These are phyloP conservation scores for Halophytophthora batemanensis DNA, from an alignment of 352 stramenopile genomes.

Conservation along the genomic window DNA sequence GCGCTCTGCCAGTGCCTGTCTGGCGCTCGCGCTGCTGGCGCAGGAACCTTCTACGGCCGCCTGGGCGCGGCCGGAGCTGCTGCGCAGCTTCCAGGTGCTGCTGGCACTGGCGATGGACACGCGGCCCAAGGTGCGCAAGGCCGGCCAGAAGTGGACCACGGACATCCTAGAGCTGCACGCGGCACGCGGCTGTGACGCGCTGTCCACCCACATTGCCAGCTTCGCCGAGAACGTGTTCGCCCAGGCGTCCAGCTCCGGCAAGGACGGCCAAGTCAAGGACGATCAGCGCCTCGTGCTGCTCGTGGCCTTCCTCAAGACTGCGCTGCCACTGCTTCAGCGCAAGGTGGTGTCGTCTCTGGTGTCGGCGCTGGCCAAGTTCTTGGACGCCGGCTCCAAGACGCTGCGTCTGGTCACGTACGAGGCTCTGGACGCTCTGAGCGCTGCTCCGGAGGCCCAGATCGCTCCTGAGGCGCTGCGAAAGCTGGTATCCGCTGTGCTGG, in stretches of 20 bases:
- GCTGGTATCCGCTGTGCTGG: slow-evolving; percentile 59
- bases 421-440: slow-evolving; percentile 55
- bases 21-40: slow-evolving; percentile 60
- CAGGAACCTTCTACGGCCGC: slow-evolving; percentile 62
- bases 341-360: slow-evolving; percentile 81
- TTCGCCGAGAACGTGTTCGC: slow-evolving; percentile 84
- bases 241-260: slow-evolving; percentile 29
- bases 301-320: slow-evolving; percentile 77
- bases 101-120: slow-evolving; percentile 74
- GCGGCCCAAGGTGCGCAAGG: slow-evolving; percentile 84
- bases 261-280: slow-evolving; percentile 44
- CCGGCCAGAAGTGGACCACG: slow-evolving; percentile 65
- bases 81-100: slow-evolving; percentile 78
- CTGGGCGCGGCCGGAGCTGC: slow-evolving; percentile 65
- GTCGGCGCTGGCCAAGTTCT: slow-evolving; percentile 65
- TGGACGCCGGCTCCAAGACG: slow-evolving; percentile 73
- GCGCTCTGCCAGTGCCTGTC: slow-evolving; percentile 58
- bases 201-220: slow-evolving; percentile 86
- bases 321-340: slow-evolving; percentile 72
- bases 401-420: slow-evolving; percentile 79
- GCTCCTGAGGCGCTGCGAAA: slow-evolving; percentile 64
- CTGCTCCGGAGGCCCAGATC: slow-evolving; percentile 53
- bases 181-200: slow-evolving; percentile 63
- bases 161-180: slow-evolving; percentile 74
- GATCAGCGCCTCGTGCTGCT: slow-evolving; percentile 73